A percentile compares a stretch with the other conserved stretches of the same genome.
Conservation (phyloP, 2,329 filamentous ascomycete species). For the Beauveria sp. region DNA sequence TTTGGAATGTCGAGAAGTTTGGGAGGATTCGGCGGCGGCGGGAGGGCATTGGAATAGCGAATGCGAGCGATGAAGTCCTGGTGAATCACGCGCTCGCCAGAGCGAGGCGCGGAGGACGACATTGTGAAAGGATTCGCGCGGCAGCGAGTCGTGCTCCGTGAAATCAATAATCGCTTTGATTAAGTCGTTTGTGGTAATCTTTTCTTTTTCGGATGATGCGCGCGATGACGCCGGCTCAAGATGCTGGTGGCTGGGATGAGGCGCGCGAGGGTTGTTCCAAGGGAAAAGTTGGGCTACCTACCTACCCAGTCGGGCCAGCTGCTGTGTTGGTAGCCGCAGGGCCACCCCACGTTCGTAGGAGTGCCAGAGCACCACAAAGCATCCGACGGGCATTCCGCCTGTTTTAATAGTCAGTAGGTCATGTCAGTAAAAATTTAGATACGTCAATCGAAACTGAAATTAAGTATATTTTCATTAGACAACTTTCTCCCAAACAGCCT, state of each 20-base stretch:
- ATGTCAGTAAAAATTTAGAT: background rate
- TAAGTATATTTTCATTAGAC: slow-evolving; percentile 14
- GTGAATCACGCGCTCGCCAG: slow-evolving; percentile 58
- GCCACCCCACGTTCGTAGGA: slow-evolving; percentile 1
- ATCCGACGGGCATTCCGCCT: background rate
- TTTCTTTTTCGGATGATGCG: slow-evolving; percentile 14
- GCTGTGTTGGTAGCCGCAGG: background rate
- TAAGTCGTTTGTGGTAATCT: background rate
- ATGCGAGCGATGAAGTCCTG: slow-evolving; percentile 98
- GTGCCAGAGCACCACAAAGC: background rate
- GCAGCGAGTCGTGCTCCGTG: slow-evolving; percentile 8
- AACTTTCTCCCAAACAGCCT: background rate
- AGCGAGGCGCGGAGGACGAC: slow-evolving; percentile 29
- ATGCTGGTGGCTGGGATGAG: background rate
- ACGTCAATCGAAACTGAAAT: background rate
- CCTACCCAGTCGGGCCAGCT: background rate
- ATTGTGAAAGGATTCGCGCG: slow-evolving; percentile 15
- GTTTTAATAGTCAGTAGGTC: background rate
- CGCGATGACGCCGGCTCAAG: background rate
- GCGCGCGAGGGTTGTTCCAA: slow-evolving; percentile 1
- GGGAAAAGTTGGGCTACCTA: slow-evolving; percentile 4
- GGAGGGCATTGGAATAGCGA: slow-evolving; percentile 90
- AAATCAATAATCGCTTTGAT: background rate
- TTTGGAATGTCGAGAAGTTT: slow-evolving; percentile 97
- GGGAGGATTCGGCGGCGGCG: slow-evolving; percentile 86